Evolutionary conservation across 179 eudicot species (phyloP), one percentile per base, ranked within the genome.

Genomic region (Drosera spatulata): DNA sequence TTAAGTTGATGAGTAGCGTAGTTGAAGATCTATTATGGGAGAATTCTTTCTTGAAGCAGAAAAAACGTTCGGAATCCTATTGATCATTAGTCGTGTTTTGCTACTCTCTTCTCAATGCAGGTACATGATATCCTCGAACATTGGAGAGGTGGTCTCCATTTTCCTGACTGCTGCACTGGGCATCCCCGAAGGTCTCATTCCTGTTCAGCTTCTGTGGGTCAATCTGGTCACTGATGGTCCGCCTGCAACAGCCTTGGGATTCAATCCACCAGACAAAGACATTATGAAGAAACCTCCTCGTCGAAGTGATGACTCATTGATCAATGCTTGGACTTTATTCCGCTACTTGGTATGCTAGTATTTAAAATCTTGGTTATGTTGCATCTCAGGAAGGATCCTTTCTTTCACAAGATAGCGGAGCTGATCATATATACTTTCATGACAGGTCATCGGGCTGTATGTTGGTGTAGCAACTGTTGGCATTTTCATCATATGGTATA

Each of bases 181-280:
- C 50, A 88, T 91, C 69, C 98, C 98, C 0, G 98, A 91, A 70
- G 95, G 98, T 59, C 78, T 91, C 62, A 91, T 91, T 43, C 96
- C 98, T 52, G 98, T 91, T 71, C 96, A 91, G 81, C 98, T 91
- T 74, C 81, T 91, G 51, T 91, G 98, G 98, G 98, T 91, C 69
- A 88, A 88, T 80, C 80, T 91, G 69, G 98, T 91, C 54, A 91
- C 98, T 50, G 98, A 91, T 79, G 98, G 98, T 33, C 98, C 98
- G 55, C 97, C 98, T 12, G 98, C 98, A 7, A 91, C 98, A 59
- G 96, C 98, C 66, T 77, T 91, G 82, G 98, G 98, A 45, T 91
- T 91, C 70, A 91, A 91, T 78, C 96, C 98, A 64, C 91, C 98
- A 50, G 98, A 91, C 69, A 85, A 82, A 48, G 76, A 91, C 69